A percentile compares a stretch with the other conserved stretches of the same genome.
Conservation (phyloP, 1,139 yeast genomes). For the Zygoascus meyerae region DNA sequence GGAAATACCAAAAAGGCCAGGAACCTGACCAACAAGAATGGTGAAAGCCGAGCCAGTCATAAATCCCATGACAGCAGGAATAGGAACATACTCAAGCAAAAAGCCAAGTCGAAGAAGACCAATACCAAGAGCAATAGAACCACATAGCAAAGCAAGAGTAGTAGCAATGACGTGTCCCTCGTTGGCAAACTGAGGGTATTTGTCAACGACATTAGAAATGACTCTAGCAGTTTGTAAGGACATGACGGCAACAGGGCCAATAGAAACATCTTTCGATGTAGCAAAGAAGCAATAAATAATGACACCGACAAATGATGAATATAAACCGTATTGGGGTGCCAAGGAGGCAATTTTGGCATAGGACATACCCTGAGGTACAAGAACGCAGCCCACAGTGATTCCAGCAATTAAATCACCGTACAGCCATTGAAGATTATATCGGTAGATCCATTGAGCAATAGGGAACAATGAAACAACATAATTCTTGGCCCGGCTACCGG, state of each 20-base stretch:
- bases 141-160: conserved; percentile 71
- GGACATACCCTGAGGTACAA: conserved; percentile 95
- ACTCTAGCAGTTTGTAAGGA: conserved; percentile 80
- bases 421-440: conserved; percentile 75
- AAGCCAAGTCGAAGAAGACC: conserved; percentile 85
- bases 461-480: conserved; percentile 72
- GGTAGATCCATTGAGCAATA: conserved; percentile 71
- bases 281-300: conserved; percentile 86
- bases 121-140: conserved; percentile 73
- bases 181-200: conserved; percentile 39
- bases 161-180: conserved; percentile 60
- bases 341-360: conserved; percentile 85
- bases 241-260: conserved; percentile 98
- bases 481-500: conserved; percentile 36
- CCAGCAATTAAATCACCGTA: conserved; percentile 86
- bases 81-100: conserved; percentile 79
- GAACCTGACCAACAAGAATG: conserved; percentile 80
- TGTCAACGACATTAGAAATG: conserved; percentile 54
- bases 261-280: conserved; percentile 90
- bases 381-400: conserved; percentile 84
- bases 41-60: conserved; percentile 91
- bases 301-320: conserved; percentile 90
- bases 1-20: conserved; percentile 72
- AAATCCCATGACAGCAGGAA: conserved; percentile 91
- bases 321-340: conserved; percentile 78